Percentiles rank a stretch among this genome's conserved stretches.
These are phyloP conservation scores for Metarhizium rileyi DNA, from an alignment of 2,329 filamentous ascomycete genomes.

Conservation along the genomic window DNA sequence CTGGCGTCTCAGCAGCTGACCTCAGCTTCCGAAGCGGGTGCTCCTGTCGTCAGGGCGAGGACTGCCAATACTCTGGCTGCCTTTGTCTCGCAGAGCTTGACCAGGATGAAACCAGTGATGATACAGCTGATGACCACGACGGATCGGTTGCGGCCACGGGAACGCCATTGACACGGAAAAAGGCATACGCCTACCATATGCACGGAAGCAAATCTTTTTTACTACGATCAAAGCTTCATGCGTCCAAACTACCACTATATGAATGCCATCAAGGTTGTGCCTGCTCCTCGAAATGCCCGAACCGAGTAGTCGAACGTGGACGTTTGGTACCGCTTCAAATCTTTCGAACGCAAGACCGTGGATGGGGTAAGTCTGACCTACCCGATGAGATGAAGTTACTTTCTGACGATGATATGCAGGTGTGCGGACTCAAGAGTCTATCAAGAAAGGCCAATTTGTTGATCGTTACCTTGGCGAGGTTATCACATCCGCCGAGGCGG, in stretches of 20 bases:
- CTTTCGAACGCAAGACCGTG: conserved; percentile 61
- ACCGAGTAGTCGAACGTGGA: conserved; percentile 67
- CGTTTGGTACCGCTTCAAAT: conserved; percentile 63
- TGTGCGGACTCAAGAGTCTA: conserved; percentile 52
- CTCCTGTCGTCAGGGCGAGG: conserved; percentile 48
- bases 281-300: conserved; percentile 57
- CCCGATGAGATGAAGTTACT: not conserved
- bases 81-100: conserved; percentile 58
- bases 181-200: conserved; percentile 54
- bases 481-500: conserved; percentile 54
- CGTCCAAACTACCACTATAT: conserved; percentile 57
- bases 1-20: conserved; percentile 50
- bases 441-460: conserved; percentile 67
- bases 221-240: conserved; percentile 40
- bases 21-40: conserved; percentile 61
- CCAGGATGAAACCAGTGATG: conserved; percentile 6
- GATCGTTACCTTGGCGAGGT: conserved; percentile 70
- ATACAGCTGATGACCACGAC: conserved; percentile 28
- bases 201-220: conserved; percentile 41
- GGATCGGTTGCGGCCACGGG: not conserved
- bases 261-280: conserved; percentile 67
- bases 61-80: conserved; percentile 60
- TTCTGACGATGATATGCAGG: conserved; percentile 26
- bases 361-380: conserved; percentile 53
- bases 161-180: conserved; percentile 19